Evolutionary conservation across 306 rosid genomes (phyloP), one percentile per base, ranked within the genome.

Genomic region (Prosopis cineraria): DNA sequence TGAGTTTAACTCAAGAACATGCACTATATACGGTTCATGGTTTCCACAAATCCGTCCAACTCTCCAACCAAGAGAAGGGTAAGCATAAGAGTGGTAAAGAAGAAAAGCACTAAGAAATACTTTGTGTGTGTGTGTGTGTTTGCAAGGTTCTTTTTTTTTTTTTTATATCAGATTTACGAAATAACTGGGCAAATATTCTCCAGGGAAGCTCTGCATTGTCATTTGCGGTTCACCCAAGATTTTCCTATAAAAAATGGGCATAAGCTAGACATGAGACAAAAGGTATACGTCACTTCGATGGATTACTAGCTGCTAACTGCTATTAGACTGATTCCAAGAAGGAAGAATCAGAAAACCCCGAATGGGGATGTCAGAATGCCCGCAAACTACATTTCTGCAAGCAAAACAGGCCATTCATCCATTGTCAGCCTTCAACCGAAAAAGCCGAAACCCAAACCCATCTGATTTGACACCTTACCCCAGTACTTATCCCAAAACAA

Each of bases 301-400:
- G 65, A 58, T 58, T 12, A 27, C 13, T 24, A 56, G 63, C 63
- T 25, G 65, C 31, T 33, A 41, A 22, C 34, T 34, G 24, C 52
- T 30, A 45, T 33, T 58, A 53, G 53, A 63, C 65, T 24, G 45
- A 47, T 25, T 79, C 64, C 73, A 50, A 6, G 62, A 58, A 52
- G 50, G 13, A 43, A 62, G 70, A 45, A 39, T 34, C 12, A 66
- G 24, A 70, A 70, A 55, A 7, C 52, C 74, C 56, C 25, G 76
- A 79, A 45, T 65, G 66, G 36, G 30, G 14, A 19, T 13, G 52
- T 9, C 41, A 40, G 10, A 60, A 67, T 29, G 37, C 41, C 60
- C 50, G n/a, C 59, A 77, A 64, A 47, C 55, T 5, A 31, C 27
- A 41, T 66, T 58, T 31, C 78, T 27, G n/a, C 7, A 34, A 9